Evolutionary conservation across 306 rosid genomes (phyloP).

Genomic region (Sesbania bispinosa): DNA sequence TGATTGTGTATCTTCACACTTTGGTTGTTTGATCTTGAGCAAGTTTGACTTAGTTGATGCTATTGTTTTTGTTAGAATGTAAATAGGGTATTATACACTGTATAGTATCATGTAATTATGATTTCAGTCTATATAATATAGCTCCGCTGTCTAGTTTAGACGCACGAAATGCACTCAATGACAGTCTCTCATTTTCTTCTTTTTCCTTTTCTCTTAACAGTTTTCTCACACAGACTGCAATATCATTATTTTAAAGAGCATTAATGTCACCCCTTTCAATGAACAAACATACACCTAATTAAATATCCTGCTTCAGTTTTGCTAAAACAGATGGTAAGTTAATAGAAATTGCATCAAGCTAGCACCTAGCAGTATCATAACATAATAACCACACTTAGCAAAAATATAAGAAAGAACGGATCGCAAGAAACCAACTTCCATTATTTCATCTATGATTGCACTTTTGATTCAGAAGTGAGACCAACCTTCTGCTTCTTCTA

Average conservation of each 20-base stretch:
- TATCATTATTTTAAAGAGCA: background rate
- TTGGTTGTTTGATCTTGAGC: background rate
- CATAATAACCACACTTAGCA: background rate
- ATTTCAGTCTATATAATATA: too few species aligned
- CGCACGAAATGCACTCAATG: too few species aligned
- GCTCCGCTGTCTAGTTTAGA: too few species aligned
- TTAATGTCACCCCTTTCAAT: background rate
- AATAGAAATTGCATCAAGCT: background rate
- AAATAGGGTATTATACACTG: too few species aligned
- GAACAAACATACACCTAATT: background rate
- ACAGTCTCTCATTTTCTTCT: too few species aligned
- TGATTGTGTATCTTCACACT: slow-evolving; percentile 1
- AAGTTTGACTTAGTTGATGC: background rate
- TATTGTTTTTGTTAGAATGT: too few species aligned
- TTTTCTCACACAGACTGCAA: background rate
- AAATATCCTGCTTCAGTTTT: background rate
- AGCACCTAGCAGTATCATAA: background rate
- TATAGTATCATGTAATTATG: background rate
- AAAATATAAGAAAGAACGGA: background rate
- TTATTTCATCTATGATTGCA: background rate
- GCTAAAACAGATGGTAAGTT: background rate
- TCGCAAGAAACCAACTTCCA: background rate
- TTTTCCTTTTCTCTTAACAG: too few species aligned
- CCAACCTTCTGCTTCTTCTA: slow-evolving; percentile 92
- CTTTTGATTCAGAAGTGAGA: slow-evolving; percentile 5